Conservation (phyloP, 1,139 yeast genomes). For the Geotrichum phurueaensis region DNA sequence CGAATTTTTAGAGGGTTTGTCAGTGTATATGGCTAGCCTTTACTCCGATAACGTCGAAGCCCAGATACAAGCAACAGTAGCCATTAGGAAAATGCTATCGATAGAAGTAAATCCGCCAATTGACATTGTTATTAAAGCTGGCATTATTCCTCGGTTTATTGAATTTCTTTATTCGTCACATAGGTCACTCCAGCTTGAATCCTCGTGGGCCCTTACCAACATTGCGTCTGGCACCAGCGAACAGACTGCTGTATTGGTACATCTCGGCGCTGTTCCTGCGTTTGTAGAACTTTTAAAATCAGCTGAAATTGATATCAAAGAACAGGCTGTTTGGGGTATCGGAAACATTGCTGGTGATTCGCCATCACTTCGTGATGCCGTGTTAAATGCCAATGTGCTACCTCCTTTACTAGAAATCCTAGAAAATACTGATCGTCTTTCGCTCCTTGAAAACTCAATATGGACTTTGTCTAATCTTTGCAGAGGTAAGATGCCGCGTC, state of each 20-base stretch:
- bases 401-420: constrained; percentile 77
- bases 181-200: constrained; percentile 89
- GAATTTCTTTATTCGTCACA: constrained; percentile 73
- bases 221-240: constrained; percentile 90
- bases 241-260: constrained; percentile 86
- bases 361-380: constrained; percentile 80
- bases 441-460: constrained; percentile 89
- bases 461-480: constrained; percentile 97
- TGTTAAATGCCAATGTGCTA: constrained; percentile 79
- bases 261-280: constrained; percentile 90
- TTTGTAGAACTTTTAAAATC: constrained; percentile 79
- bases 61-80: constrained; percentile 83
- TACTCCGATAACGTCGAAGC: constrained; percentile 70
- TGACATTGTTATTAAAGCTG: constrained; percentile 84
- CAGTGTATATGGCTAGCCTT: constrained; percentile 35
- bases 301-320: constrained; percentile 83
- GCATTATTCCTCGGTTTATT: constrained; percentile 87
- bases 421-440: constrained; percentile 66
- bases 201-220: constrained; percentile 98
- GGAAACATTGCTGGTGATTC: constrained; percentile 99
- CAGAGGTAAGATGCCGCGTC: constrained; percentile 94
- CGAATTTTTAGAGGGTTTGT: not conserved
- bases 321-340: constrained; percentile 98
- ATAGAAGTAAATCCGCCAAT: constrained; percentile 96
- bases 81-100: constrained; percentile 86